A percentile compares a stretch with the other conserved stretches of the same genome.
Conservation (phyloP, 2,329 filamentous ascomycete species). For the Alternaria longipes region DNA sequence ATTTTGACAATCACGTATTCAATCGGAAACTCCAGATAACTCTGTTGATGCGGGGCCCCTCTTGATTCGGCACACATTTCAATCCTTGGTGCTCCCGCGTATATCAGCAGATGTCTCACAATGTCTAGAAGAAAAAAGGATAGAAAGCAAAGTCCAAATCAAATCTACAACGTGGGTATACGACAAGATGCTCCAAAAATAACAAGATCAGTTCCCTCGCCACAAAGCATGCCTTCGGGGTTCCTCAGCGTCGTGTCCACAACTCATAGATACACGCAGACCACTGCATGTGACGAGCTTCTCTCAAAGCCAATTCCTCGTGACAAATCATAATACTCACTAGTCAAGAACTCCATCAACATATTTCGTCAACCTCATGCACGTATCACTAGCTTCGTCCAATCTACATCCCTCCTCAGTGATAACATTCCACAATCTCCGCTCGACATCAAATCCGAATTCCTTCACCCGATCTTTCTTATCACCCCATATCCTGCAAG, state of each 20-base stretch:
- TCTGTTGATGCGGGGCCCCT: too few relatives aligned
- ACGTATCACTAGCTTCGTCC: slow-evolving; percentile 17
- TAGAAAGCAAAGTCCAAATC: not conserved
- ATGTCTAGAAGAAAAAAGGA: not conserved
- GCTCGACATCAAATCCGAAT: slow-evolving; percentile 39
- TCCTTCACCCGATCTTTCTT: slow-evolving; percentile 20
- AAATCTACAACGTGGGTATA: not conserved
- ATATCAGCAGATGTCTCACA: not conserved
- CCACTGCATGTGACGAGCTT: not conserved
- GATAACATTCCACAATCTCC: slow-evolving; percentile 34
- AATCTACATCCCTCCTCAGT: slow-evolving; percentile 33
- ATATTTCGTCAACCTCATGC: slow-evolving; percentile 21
- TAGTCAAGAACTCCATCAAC: slow-evolving; percentile 31
- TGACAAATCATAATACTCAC: slow-evolving; percentile 12
- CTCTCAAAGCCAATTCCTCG: not conserved
- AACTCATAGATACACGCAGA: not conserved
- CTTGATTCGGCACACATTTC: not conserved
- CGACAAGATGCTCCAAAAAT: not conserved
- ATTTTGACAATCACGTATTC: not conserved
- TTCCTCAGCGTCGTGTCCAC: not conserved
- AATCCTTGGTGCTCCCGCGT: not conserved
- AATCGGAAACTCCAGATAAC: too few relatives aligned
- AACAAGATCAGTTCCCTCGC: not conserved
- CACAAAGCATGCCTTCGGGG: not conserved
- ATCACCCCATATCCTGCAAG: slow-evolving; percentile 34